These are phyloP conservation scores for Tricholoma bakamatsutake DNA, from an alignment of 768 basidiomycete genomes.

Conservation along the genomic window DNA sequence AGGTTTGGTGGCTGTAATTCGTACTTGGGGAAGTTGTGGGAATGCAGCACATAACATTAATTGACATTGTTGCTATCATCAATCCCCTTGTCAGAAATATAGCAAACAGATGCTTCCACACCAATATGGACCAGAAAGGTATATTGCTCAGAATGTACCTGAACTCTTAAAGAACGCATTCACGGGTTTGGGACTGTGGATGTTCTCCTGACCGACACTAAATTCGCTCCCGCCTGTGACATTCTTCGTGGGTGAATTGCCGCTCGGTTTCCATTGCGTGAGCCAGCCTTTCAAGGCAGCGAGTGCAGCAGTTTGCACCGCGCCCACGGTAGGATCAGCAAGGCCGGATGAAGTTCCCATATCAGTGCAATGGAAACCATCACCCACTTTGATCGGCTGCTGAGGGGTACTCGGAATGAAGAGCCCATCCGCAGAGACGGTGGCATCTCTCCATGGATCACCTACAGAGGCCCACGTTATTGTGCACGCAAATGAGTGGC, in stretches of 20 bases:
- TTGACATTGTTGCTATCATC: slow-evolving; percentile 57
- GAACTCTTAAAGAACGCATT: slow-evolving; percentile 29
- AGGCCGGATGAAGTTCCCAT: slow-evolving; percentile 33
- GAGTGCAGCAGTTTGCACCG: slow-evolving; percentile 50
- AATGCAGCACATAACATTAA: slow-evolving; percentile 61
- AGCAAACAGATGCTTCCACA: neutral
- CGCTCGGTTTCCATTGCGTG: slow-evolving; percentile 30
- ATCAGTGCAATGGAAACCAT: slow-evolving; percentile 70
- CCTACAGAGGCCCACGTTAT: slow-evolving; percentile 29
- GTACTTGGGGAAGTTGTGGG: slow-evolving; percentile 37
- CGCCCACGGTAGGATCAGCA: slow-evolving; percentile 44
- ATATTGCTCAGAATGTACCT: slow-evolving; percentile 13
- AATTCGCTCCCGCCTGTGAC: neutral
- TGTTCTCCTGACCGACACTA: neutral
- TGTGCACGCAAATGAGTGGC: neutral
- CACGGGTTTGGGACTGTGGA: slow-evolving; percentile 21
- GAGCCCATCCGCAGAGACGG: slow-evolving; percentile 52
- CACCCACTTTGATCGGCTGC: slow-evolving; percentile 52
- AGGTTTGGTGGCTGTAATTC: slow-evolving; percentile 38
- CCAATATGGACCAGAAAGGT: slow-evolving; percentile 34
- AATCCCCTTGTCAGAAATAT: neutral
- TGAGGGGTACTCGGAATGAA: slow-evolving; percentile 38
- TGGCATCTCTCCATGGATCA: slow-evolving; percentile 70
- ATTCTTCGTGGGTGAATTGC: neutral
- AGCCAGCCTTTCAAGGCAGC: slow-evolving; percentile 54